Percentiles rank a stretch among this genome's conserved stretches.
phyloP scores from a whole-genome alignment of 2,329 filamentous ascomycete species.

The Cercospora citrullina region DNA sequence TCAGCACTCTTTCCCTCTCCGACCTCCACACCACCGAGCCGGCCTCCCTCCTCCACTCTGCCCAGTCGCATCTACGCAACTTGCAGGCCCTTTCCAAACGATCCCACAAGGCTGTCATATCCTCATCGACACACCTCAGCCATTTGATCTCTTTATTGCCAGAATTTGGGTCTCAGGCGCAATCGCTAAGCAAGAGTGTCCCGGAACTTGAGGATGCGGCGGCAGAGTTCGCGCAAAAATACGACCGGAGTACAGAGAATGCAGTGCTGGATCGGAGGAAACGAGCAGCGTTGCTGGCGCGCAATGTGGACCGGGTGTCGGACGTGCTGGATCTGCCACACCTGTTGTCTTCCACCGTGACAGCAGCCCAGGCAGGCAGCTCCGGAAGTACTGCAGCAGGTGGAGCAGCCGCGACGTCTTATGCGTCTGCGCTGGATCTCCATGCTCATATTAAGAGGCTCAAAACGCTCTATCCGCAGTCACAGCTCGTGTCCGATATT shows the following conservation, averaged over 20 bases:
- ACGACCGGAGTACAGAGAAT: slow-evolving; percentile 68
- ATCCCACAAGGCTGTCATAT: slow-evolving; percentile 81
- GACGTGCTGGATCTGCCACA: slow-evolving; percentile 89
- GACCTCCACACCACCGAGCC: slow-evolving; percentile 74
- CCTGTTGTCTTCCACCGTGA: slow-evolving; percentile 76
- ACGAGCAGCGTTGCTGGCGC: slow-evolving; percentile 75
- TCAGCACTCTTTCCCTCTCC: slow-evolving; percentile 74
- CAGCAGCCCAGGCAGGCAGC: slow-evolving; percentile 46
- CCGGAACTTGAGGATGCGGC: slow-evolving; percentile 78
- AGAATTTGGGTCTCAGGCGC: slow-evolving; percentile 63
- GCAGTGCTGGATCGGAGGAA: slow-evolving; percentile 69
- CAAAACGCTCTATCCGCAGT: slow-evolving; percentile 77
- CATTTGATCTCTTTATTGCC: slow-evolving; percentile 73
- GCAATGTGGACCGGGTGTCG: slow-evolving; percentile 84
- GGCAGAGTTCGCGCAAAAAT: slow-evolving; percentile 77
- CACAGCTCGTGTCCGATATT: slow-evolving; percentile 71
- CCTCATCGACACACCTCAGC: slow-evolving; percentile 75
- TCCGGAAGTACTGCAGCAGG: slow-evolving; percentile 52
- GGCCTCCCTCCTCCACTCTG: slow-evolving; percentile 74
- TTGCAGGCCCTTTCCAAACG: slow-evolving; percentile 86
- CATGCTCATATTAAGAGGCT: slow-evolving; percentile 91
- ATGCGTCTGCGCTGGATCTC: slow-evolving; percentile 85
- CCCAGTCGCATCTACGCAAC: slow-evolving; percentile 77
- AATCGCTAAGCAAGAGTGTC: slow-evolving; percentile 68
- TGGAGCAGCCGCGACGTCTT: slow-evolving; percentile 56